Conservation (phyloP, 2,329 filamentous ascomycete genomes). For the Venturia nashicola region DNA sequence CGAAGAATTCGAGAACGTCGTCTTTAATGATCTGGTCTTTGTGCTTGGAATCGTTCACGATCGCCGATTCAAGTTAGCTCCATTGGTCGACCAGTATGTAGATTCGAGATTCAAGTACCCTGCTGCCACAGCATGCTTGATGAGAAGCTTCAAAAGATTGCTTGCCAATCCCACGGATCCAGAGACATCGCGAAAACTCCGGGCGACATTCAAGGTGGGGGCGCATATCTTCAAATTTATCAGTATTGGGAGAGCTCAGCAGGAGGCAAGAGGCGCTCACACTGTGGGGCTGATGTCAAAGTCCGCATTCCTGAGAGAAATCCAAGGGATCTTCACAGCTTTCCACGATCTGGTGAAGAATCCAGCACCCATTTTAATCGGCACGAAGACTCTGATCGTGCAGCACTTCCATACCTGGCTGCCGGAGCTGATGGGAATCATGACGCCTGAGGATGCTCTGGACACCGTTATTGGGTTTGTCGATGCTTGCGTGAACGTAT, state of each 20-base stretch:
- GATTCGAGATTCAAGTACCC: conserved; percentile 85
- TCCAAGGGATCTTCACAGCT: conserved; percentile 79
- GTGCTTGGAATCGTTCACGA: conserved; percentile 92
- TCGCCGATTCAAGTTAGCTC: conserved; percentile 79
- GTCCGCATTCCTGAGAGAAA: conserved; percentile 65
- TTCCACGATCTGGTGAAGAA: conserved; percentile 85
- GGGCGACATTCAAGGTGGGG: conserved; percentile 90
- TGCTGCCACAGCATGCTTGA: conserved; percentile 76
- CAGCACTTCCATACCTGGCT: conserved; percentile 97
- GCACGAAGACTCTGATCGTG: conserved; percentile 87
- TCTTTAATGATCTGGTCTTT: conserved; percentile 81
- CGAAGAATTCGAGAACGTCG: conserved; percentile 82
- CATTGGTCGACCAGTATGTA: conserved; percentile 83
- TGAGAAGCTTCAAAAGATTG: conserved; percentile 75
- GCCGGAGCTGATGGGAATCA: conserved; percentile 69
- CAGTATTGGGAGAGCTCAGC: conserved; percentile 73
- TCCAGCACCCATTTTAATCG: conserved; percentile 70
- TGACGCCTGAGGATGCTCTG: conserved; percentile 73
- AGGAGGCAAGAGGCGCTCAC: conserved; percentile 53
- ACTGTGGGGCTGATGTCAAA: conserved; percentile 69
- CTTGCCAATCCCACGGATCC: conserved; percentile 73
- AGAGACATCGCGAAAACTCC: conserved; percentile 69
- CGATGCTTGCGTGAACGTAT: conserved; percentile 76
- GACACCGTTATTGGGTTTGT: conserved; percentile 89
- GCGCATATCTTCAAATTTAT: conserved; percentile 91